These are phyloP conservation scores for Sarocladium brachiariae DNA, from an alignment of 2,329 filamentous ascomycete species.

Conservation along the genomic window DNA sequence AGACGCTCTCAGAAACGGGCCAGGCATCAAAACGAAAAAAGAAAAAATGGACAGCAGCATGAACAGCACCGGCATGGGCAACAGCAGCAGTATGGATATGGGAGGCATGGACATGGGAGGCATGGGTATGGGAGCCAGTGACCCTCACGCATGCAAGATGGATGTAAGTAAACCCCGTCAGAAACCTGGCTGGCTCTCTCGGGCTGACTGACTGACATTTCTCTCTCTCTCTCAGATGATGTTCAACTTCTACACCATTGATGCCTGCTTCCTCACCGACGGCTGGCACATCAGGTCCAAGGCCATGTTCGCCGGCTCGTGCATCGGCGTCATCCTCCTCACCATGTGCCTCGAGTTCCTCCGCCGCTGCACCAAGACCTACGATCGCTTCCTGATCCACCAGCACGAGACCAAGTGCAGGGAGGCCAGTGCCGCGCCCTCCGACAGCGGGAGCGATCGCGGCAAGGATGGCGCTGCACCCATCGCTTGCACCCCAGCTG, in stretches of 20 bases:
- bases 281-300: conserved; percentile 64
- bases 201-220: too few relatives aligned
- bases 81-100: conserved; percentile 5
- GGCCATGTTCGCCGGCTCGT: conserved; percentile 72
- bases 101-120: conserved; percentile 22
- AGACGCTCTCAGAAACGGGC: conserved; percentile 10
- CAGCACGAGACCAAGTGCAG: conserved; percentile 35
- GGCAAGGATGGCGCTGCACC: not conserved
- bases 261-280: conserved; percentile 58
- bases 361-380: conserved; percentile 64
- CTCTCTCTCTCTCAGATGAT: conserved; percentile 52
- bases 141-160: conserved; percentile 30
- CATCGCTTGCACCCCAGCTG: not conserved
- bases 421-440: conserved; percentile 9
- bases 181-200: too few relatives aligned
- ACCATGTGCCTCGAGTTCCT: conserved; percentile 66
- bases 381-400: conserved; percentile 58
- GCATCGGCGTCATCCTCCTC: conserved; percentile 70
- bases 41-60: conserved; percentile 14
- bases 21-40: too few relatives aligned
- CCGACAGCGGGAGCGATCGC: conserved; percentile 10
- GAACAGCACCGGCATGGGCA: conserved; percentile 12
- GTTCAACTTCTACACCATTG: conserved; percentile 72
- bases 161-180: conserved; percentile 17
- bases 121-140: conserved; percentile 13